Percentiles rank a stretch among this genome's conserved stretches.
Evolutionary conservation across 257 asterid genomes (phyloP).

Genomic region (Solanum dulcamara): DNA sequence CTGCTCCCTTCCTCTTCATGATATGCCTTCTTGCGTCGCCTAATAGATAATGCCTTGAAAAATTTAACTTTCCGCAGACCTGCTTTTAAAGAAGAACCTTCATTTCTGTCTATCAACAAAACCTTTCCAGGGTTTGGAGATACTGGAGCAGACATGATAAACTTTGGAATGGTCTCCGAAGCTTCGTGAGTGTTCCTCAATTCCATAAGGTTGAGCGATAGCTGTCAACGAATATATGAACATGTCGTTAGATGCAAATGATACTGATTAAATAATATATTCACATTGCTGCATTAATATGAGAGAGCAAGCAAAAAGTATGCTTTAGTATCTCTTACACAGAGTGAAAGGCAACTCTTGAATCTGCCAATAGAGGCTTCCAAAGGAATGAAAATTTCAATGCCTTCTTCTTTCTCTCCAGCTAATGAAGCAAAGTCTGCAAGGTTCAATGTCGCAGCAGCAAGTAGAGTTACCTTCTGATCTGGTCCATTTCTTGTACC

Average conservation of each 20-base stretch:
- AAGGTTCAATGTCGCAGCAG: slow-evolving; percentile 41
- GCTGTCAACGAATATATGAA: slow-evolving; percentile 25
- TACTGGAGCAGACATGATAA: slow-evolving; percentile 25
- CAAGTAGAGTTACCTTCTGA: slow-evolving; percentile 22
- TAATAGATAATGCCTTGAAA: slow-evolving; percentile 28
- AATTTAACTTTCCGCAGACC: slow-evolving; percentile 33
- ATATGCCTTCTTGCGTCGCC: slow-evolving; percentile 25
- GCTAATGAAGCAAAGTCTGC: slow-evolving; percentile 32
- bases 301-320: not conserved
- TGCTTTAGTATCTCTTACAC: slow-evolving; percentile 25
- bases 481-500: slow-evolving; percentile 29
- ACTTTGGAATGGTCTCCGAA: slow-evolving; percentile 21
- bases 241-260: not conserved
- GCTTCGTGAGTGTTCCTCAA: slow-evolving; percentile 24
- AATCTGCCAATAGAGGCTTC: not conserved
- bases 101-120: slow-evolving; percentile 27
- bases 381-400: slow-evolving; percentile 37
- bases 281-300: not conserved
- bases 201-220: slow-evolving; percentile 37
- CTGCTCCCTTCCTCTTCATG: slow-evolving; percentile 55
- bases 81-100: slow-evolving; percentile 15
- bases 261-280: not conserved
- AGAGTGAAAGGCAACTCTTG: slow-evolving; percentile 16
- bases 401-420: slow-evolving; percentile 8
- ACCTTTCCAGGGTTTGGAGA: slow-evolving; percentile 40